phyloP scores from a whole-genome alignment of 345 rosid species.

The Linum trigynum region DNA sequence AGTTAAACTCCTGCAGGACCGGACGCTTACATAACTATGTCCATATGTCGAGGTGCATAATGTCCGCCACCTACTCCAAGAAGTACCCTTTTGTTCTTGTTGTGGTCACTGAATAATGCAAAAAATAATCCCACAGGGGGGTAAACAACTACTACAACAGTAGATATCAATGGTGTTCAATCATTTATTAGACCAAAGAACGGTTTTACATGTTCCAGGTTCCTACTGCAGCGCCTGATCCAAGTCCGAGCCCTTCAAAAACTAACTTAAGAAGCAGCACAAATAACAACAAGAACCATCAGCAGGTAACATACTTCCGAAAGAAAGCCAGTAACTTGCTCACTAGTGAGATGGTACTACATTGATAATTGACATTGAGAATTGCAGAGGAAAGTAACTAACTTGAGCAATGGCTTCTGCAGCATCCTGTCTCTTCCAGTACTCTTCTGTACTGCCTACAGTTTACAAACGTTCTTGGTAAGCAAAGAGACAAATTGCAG shows the following conservation, averaged over 20 bases:
- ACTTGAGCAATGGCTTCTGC: slow-evolving; percentile 80
- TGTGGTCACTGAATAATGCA: slow-evolving; percentile 29
- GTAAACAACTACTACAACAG: background rate
- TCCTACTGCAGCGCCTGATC: slow-evolving; percentile 62
- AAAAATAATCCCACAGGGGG: background rate
- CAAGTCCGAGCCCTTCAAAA: slow-evolving; percentile 94
- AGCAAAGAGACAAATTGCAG: background rate
- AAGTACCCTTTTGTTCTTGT: slow-evolving; percentile 54
- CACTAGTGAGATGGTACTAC: background rate
- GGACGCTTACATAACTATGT: slow-evolving; percentile 54
- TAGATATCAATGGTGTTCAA: background rate
- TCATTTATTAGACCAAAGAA: background rate
- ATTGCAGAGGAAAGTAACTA: slow-evolving; percentile 18
- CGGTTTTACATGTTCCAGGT: slow-evolving; percentile 66
- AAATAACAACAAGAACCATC: slow-evolving; percentile 8
- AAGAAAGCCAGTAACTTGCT: background rate
- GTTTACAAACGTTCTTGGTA: background rate
- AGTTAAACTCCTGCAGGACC: background rate
- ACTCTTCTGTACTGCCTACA: slow-evolving; percentile 81
- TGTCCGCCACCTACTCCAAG: slow-evolving; percentile 91
- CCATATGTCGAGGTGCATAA: slow-evolving; percentile 91
- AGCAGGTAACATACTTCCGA: slow-evolving; percentile 10
- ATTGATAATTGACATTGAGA: background rate
- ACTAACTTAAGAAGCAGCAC: slow-evolving; percentile 41
- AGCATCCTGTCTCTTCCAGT: slow-evolving; percentile 82